These are phyloP conservation scores for Paramecium sonneborni DNA, from an alignment of 73 alveolate genomes.

Conservation along the genomic window DNA sequence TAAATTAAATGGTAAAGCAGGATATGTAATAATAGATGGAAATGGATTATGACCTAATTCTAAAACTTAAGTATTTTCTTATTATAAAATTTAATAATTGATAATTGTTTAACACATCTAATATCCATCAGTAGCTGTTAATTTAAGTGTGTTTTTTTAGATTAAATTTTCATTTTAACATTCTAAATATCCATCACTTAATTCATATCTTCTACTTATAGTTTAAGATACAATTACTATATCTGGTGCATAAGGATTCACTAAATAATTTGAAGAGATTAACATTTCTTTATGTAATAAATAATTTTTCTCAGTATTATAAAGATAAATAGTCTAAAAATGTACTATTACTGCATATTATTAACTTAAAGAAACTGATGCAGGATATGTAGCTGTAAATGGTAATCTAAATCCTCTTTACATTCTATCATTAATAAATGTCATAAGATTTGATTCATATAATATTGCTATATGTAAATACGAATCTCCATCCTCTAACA, in stretches of 20 bases:
- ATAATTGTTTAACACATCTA: not conserved
- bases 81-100: not conserved
- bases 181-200: not conserved
- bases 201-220: not conserved
- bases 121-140: not conserved
- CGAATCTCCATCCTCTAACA: not conserved
- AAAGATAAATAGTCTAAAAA: not conserved
- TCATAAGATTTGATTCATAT: not conserved
- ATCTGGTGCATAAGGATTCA: constrained; percentile 49
- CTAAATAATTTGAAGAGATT: not conserved
- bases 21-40: not conserved
- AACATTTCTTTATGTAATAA: not conserved
- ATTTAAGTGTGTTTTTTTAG: not conserved
- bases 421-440: not conserved
- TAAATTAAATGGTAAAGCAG: not conserved
- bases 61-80: not conserved
- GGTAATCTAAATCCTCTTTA: not conserved
- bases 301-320: not conserved
- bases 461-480: not conserved
- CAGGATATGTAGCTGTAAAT: not conserved
- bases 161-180: not conserved
- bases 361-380: not conserved
- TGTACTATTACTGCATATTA: not conserved
- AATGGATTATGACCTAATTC: constrained; percentile 31
- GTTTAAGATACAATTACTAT: not conserved